Percentiles rank a stretch among this genome's conserved stretches.
phyloP scores from a whole-genome alignment of 305 asterid genomes.

The Fraxinus velutina region DNA sequence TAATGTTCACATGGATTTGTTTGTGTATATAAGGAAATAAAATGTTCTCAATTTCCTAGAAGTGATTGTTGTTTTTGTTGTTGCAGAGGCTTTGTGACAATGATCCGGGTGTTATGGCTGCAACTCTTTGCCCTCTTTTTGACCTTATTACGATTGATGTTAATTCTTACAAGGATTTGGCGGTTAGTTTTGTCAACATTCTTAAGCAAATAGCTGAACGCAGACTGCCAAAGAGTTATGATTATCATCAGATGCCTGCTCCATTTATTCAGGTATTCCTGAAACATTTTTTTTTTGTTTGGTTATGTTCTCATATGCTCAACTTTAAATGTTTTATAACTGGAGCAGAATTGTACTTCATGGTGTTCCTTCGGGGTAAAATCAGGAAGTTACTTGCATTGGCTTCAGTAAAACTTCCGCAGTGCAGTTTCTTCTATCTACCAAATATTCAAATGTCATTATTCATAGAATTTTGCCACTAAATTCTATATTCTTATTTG shows the following conservation, averaged over 20 bases:
- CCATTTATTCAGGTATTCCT: conserved; percentile 86
- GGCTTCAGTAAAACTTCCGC: neutral
- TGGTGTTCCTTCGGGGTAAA: conserved; percentile 9
- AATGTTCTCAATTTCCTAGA: conserved; percentile 3
- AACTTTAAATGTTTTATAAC: neutral
- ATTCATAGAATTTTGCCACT: neutral
- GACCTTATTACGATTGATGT: conserved; percentile 75
- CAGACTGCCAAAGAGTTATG: conserved; percentile 88
- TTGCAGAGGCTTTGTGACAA: conserved; percentile 89
- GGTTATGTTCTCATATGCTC: neutral
- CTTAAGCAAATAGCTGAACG: conserved; percentile 98
- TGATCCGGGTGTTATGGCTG: conserved; percentile 99
- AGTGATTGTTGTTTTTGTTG: conserved; percentile 18
- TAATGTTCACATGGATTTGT: neutral
- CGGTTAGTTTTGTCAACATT: conserved; percentile 83
- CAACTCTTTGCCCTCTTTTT: conserved; percentile 87
- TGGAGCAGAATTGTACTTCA: neutral
- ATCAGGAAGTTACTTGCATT: conserved; percentile 6
- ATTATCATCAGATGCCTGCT: conserved; percentile 99
- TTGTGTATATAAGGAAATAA: conserved; percentile 12
- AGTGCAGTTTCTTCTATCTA: neutral
- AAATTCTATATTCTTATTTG: neutral
- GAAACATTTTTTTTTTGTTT: neutral
- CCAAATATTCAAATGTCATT: neutral
- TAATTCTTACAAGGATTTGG: conserved; percentile 78